Base-by-base conservation (phyloP, 768 basidiomycete species). In the Dentipellis sp. region DNA sequence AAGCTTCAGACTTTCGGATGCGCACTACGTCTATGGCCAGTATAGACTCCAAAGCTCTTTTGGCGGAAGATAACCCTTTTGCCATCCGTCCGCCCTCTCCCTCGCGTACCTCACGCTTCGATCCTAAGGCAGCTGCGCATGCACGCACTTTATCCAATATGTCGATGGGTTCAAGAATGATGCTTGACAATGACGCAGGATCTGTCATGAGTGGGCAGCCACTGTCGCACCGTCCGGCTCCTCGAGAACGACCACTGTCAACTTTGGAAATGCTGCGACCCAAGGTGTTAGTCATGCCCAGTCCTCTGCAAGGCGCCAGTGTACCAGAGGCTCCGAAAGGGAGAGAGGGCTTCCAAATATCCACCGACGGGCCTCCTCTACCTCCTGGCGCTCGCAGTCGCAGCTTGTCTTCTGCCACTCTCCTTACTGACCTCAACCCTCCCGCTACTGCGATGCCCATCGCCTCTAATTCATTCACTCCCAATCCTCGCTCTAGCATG, bases 211-310 rank as follows among this genome's bases (percentile, higher is more conserved):
- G 74, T 50, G 72, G 70, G 12, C 57, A 49, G 38, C 69, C 53
- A 21, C 11, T 3, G 8, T 50, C 16, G 48, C 58, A 52, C 5
- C 65, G 47, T 64, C 66, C 62, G 61, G 63, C 54, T 74, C 29
- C 29, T 29, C 29, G 72, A 51, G 78, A 83, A 45, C 79, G 83
- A 38, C 82, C 76, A 17, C 84, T 82, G 64, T 91, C 89, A 10
- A 86, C 87, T 11, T 61, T 86, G 56, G 89, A 93, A 35, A 74
- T 95, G 46, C 75, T 95, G 62, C 79, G 93, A 19, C 94, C 94
- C 1, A 93, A 93, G 68, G 78, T 93, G n/a, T 83, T 97, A 47
- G 83, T 97, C 59, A 95, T 97, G 94, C 94, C 94, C 10, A 88
- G 86, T 58, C 90, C 91, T 1, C 72, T 95, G 38, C 88, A 94